These are phyloP conservation scores for Cryptosporidium bovis DNA, from an alignment of 169 alveolate species.

Conservation along the genomic window DNA sequence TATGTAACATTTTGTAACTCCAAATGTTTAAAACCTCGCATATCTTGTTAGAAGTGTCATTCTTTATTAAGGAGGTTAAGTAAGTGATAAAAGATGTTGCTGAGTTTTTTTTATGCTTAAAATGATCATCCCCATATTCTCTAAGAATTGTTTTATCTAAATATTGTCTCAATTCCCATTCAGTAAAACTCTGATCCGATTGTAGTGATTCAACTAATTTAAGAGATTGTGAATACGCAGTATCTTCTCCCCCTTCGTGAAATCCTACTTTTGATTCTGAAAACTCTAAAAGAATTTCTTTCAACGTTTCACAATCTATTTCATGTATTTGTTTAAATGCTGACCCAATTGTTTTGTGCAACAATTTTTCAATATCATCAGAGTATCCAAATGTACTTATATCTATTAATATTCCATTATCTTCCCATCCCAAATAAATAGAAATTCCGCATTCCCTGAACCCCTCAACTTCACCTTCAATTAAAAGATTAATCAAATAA, in stretches of 20 bases:
- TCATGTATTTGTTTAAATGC: neutral
- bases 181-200: constrained; percentile 14
- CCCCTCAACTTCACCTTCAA: constrained; percentile 24
- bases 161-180: constrained; percentile 63
- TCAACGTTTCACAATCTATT: constrained; percentile 7
- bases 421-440: constrained; percentile 30
- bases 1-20: constrained; percentile 48
- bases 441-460: constrained; percentile 48
- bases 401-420: constrained; percentile 25
- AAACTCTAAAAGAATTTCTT: neutral
- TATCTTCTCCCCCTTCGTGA: constrained; percentile 14
- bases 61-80: neutral
- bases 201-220: constrained; percentile 18
- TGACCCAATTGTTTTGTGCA: constrained; percentile 21
- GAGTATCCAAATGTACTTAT: constrained; percentile 52
- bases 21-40: constrained; percentile 41
- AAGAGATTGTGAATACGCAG: constrained; percentile 21
- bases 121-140: neutral
- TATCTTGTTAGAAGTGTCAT: neutral
- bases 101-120: neutral
- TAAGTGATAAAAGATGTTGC: neutral
- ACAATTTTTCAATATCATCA: constrained; percentile 17
- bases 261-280: constrained; percentile 3
- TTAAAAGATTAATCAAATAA: neutral
- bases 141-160: neutral